Percentiles rank a stretch among this genome's conserved stretches.
These are phyloP conservation scores for Xylaria acuta DNA, from an alignment of 495 filamentous ascomycete species.

Conservation along the genomic window DNA sequence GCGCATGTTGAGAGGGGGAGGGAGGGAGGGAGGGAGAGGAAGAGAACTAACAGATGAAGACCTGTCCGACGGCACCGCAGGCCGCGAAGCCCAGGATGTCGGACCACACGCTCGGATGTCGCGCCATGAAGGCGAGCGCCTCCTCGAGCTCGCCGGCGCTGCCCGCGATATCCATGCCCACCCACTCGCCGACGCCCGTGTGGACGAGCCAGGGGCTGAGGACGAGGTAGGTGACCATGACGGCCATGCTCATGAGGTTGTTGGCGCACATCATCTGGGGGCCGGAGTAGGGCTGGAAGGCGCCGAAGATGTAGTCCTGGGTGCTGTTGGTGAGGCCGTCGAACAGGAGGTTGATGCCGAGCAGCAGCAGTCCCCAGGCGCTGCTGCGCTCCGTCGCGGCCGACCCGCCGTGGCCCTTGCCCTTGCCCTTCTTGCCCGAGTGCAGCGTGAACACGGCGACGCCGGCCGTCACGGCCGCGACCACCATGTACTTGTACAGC, in stretches of 20 bases:
- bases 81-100: conserved; percentile 89
- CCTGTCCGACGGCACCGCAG: conserved; percentile 93
- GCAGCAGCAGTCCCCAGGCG: conserved; percentile 79
- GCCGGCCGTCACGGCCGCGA: conserved; percentile 85
- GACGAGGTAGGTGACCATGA: conserved; percentile 78
- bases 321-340: conserved; percentile 96
- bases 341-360: conserved; percentile 91
- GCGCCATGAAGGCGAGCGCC: conserved; percentile 78
- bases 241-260: conserved; percentile 77
- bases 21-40: conserved; percentile 4
- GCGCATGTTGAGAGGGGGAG: conserved; percentile 12
- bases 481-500: conserved; percentile 95
- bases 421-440: conserved; percentile 63
- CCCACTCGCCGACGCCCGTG: conserved; percentile 67
- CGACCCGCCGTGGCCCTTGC: conserved; percentile 37
- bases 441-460: conserved; percentile 96
- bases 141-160: conserved; percentile 72
- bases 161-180: conserved; percentile 69
- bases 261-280: conserved; percentile 99
- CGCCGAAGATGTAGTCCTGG: conserved; percentile 90
- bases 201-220: conserved; percentile 77
- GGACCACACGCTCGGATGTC: conserved; percentile 78
- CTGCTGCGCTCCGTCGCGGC: conserved; percentile 57
- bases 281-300: conserved; percentile 78
- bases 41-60: conserved; percentile 81